Base-by-base conservation (phyloP, 2,329 filamentous ascomycete genomes). In the Paecilomyces niveus region DNA sequence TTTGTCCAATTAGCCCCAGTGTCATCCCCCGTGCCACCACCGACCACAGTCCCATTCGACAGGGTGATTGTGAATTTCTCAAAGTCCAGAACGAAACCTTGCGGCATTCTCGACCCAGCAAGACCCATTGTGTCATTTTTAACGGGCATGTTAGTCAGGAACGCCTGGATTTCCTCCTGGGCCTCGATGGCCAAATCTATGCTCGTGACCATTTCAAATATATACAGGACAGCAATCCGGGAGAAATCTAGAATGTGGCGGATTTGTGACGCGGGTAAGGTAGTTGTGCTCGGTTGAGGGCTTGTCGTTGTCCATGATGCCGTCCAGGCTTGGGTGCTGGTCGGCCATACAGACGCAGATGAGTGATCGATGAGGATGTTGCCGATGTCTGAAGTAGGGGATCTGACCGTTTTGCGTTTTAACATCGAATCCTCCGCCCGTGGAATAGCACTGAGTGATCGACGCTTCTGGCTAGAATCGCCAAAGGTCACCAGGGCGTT, bases 401-500 rank as follows among this genome's bases (percentile, higher is more conserved):
- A 53, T 13, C 51, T 22, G 35, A 49, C 51, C 11, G 26, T 54
- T 22, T 22, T 29, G 15, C 24, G 33, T 15, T 58, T 57, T 10
- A 26, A 24, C n/a, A 11, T 26, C 2, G 32, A n/a, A 3, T n/a
- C 22, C 1, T 29, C 55, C 4, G 18, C 26, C 26, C 26, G 18
- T 13, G 13, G 13, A 13, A 24, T 51, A 29, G 11, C 22, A n/a
- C 15, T 45, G 18, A 65, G 29, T 29, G 64, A 59, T 51, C 70
- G 71, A 29, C 70, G 68, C 55, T 64, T 68, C 45, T 67, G 68
- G 63, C 64, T 68, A 50, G 68, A 70, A 60, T 87, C 88, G 64
- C 89, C 84, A 72, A 97, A 96, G 0, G 89, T 91, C 15, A 97
- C 88, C 3, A 99, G 81, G 0, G 91, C 88, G 67, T 97, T 97